Evolutionary conservation across 208 protist species (phyloP), one percentile per base, ranked within the genome.

Genomic region (Trypanosoma congolense): DNA sequence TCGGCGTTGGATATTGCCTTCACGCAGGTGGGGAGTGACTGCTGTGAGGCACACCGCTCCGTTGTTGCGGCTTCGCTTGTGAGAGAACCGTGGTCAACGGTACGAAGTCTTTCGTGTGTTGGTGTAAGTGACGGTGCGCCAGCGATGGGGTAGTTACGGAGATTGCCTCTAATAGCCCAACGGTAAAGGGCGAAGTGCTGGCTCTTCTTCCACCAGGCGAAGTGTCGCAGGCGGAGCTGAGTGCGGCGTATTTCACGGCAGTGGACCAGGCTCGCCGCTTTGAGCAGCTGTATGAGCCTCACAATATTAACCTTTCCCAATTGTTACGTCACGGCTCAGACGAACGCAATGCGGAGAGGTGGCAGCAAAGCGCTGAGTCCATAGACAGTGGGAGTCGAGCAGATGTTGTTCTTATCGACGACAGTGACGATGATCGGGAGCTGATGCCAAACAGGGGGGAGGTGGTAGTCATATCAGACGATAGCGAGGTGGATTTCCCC

Each of bases 181-280:
- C 24, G 29, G 48, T 47, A 35, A 56, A 48, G 25, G 58, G 58
- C 1, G 61, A 67, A 35, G 61, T 67, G 5, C 25, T 67, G 33
- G 53, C 46, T 22, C 50, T 67, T 48, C 26, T 74, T 29, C 43
- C 41, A 9, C 14, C 43, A 16, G 31, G 43, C 31, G 44, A 51
- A 41, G 47, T 47, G 25, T 3, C 59, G 21, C 25, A 29, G n/a
- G 44, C 3, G 30, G 54, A 65, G 49, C 28, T 52, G 24, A 30
- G 44, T 26, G 50, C 56, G 5, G 53, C 64, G 10, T 87, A 80
- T 50, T 82, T 69, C 59, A 82, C 79, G 0, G 73, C 71, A 16
- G 22, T 76, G 0, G 48, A 65, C 14, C 64, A 80, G 19, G 74
- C 75, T 30, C 62, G 69, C 19, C 43, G 33, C 16, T 74, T 75